A percentile compares a stretch with the other conserved stretches of the same genome.
These are phyloP conservation scores for Rutstroemia sp. DNA, from an alignment of 2,329 filamentous ascomycete species.

Conservation along the genomic window DNA sequence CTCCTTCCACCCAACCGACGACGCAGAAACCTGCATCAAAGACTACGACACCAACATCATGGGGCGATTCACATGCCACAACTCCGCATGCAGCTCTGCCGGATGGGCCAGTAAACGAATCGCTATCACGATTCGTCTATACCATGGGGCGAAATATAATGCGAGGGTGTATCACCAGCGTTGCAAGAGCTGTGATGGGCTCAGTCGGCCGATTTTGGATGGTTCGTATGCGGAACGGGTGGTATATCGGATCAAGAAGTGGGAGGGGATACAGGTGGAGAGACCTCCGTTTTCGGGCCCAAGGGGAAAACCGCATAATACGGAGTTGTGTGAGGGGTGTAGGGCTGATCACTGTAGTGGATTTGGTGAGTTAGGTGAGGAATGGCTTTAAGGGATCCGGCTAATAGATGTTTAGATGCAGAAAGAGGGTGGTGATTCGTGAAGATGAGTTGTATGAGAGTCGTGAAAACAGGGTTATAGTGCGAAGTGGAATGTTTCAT, in stretches of 20 bases:
- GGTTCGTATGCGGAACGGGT: slow-evolving; percentile 36
- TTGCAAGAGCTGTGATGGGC: slow-evolving; percentile 31
- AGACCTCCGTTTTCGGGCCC: not conserved
- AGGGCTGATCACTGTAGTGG: slow-evolving; percentile 11
- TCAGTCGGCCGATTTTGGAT: slow-evolving; percentile 31
- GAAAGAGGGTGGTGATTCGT: too few species aligned
- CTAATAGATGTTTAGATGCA: too few species aligned
- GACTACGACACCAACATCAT: slow-evolving; percentile 36
- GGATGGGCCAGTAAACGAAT: slow-evolving; percentile 36
- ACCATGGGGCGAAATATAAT: slow-evolving; percentile 33
- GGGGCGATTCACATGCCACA: slow-evolving; percentile 35
- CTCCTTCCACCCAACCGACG: slow-evolving; percentile 28
- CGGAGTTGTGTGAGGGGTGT: slow-evolving; percentile 21
- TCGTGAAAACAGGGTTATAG: too few species aligned
- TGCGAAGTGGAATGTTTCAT: too few species aligned
- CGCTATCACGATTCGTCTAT: slow-evolving; percentile 37
- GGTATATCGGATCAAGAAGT: slow-evolving; percentile 36
- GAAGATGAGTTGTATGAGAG: too few species aligned
- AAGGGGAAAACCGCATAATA: slow-evolving; percentile 20
- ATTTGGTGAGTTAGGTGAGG: too few species aligned
- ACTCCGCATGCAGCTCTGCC: slow-evolving; percentile 24
- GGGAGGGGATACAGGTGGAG: slow-evolving; percentile 30
- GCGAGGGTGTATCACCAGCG: slow-evolving; percentile 38
- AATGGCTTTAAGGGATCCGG: too few species aligned
- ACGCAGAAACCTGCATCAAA: slow-evolving; percentile 20